Percentiles rank a stretch among this genome's conserved stretches.
Evolutionary conservation across 371 early-diverging fungal species (phyloP).

Genomic region (Conidiobolus coronatus): DNA sequence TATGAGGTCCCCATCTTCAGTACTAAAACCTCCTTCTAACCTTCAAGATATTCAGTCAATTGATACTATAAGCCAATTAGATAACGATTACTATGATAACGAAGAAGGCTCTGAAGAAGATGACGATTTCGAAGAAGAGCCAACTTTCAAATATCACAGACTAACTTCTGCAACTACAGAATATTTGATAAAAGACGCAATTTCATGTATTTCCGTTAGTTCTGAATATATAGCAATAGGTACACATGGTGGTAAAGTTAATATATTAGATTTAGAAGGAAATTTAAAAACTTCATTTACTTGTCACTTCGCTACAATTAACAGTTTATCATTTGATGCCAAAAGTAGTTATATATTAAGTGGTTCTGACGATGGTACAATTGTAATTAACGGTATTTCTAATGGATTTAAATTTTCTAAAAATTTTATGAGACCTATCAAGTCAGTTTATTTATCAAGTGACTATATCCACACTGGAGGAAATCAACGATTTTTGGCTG

Average conservation of each 20-base stretch:
- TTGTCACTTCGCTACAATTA: slow-evolving; percentile 61
- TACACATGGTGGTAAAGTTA: slow-evolving; percentile 80
- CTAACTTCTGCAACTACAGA: slow-evolving; percentile 43
- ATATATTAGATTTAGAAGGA: slow-evolving; percentile 80
- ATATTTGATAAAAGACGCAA: slow-evolving; percentile 64
- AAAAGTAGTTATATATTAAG: slow-evolving; percentile 75
- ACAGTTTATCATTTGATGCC: slow-evolving; percentile 56
- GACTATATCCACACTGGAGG: slow-evolving; percentile 36
- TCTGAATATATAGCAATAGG: slow-evolving; percentile 79
- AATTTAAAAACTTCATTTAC: slow-evolving; percentile 58
- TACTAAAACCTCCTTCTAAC: no score
- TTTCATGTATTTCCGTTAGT: slow-evolving; percentile 46
- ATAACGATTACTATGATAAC: slow-evolving; percentile 16
- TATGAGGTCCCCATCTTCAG: no score
- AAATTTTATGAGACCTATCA: slow-evolving; percentile 69
- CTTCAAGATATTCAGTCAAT: no score
- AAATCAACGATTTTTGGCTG: slow-evolving; percentile 60
- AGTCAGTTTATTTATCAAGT: slow-evolving; percentile 73
- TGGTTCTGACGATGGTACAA: slow-evolving; percentile 83
- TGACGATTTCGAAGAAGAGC: slow-evolving; percentile 47
- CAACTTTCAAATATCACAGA: slow-evolving; percentile 69
- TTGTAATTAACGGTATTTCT: slow-evolving; percentile 44
- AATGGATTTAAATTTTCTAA: slow-evolving; percentile 25
- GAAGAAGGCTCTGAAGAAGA: slow-evolving; percentile 17
- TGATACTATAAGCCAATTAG: neutral